phyloP scores from a whole-genome alignment of 805 yeast species.

The Candida suzukii region DNA sequence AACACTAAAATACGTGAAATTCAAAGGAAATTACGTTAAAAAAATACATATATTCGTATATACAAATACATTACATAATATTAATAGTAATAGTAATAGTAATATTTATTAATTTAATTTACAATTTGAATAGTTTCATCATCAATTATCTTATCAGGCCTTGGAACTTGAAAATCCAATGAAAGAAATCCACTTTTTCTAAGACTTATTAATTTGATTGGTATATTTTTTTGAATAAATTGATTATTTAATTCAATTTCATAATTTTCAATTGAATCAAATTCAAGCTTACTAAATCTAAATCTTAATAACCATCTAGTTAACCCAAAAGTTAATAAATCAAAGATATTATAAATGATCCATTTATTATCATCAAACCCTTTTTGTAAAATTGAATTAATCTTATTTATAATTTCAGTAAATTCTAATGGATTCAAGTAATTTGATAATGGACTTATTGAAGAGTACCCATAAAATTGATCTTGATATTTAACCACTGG shows the following conservation, averaged over 20 bases:
- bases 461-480: slow-evolving; percentile 43
- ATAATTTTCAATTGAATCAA: slow-evolving; percentile 36
- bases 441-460: slow-evolving; percentile 42
- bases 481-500: slow-evolving; percentile 33
- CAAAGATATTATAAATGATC: slow-evolving; percentile 33
- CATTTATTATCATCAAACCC: slow-evolving; percentile 35
- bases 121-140: not conserved
- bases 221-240: slow-evolving; percentile 13
- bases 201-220: slow-evolving; percentile 41
- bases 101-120: too few relatives aligned
- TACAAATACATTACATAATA: not conserved
- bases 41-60: not conserved
- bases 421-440: slow-evolving; percentile 34
- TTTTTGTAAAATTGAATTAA: slow-evolving; percentile 35
- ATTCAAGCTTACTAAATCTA: slow-evolving; percentile 23
- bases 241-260: slow-evolving; percentile 24
- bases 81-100: too few relatives aligned
- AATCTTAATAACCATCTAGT: slow-evolving; percentile 29
- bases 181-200: slow-evolving; percentile 47
- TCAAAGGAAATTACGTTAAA: slow-evolving; percentile 14
- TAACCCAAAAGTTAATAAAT: slow-evolving; percentile 33
- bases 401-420: slow-evolving; percentile 27
- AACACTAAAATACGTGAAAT: slow-evolving; percentile 23
- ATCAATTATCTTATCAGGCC: slow-evolving; percentile 21
- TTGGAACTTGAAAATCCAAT: slow-evolving; percentile 48